Evolutionary conservation across 1,284 basidiomycete genomes (phyloP).

Genomic region (Coniferiporia weirii): DNA sequence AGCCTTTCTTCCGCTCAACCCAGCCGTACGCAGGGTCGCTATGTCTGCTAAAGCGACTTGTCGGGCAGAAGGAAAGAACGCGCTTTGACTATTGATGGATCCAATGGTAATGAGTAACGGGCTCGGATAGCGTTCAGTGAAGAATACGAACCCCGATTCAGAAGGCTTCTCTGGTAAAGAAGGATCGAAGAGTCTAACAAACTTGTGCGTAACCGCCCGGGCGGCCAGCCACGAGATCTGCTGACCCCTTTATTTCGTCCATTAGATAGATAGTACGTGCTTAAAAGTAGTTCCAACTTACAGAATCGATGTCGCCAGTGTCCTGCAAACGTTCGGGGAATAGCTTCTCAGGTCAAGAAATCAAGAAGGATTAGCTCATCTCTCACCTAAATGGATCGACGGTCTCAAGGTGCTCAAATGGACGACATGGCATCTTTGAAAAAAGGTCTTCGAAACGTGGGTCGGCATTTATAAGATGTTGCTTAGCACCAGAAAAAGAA

Average conservation of each 20-base stretch:
- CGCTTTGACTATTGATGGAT: conserved; percentile 19
- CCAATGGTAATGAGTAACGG: neutral
- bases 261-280: conserved; percentile 10
- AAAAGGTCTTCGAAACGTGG: conserved; percentile 71
- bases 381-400: conserved; percentile 71
- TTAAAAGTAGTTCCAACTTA: conserved; percentile 22
- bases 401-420: conserved; percentile 66
- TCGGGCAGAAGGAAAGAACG: conserved; percentile 66
- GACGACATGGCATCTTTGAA: conserved; percentile 57
- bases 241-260: conserved; percentile 51
- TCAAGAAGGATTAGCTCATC: neutral
- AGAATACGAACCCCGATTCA: conserved; percentile 34
- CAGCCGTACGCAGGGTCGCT: conserved; percentile 58
- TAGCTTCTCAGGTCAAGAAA: neutral
- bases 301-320: conserved; percentile 54
- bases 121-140: neutral
- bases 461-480: conserved; percentile 66
- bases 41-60: conserved; percentile 62
- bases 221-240: conserved; percentile 93
- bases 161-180: conserved; percentile 62
- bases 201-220: conserved; percentile 78
- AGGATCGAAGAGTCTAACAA: conserved; percentile 70
- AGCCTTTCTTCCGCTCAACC: conserved; percentile 75
- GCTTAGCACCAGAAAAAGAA: conserved; percentile 66
- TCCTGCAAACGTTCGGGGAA: conserved; percentile 24